Evolutionary conservation across 441 rosid genomes (phyloP).

Genomic region (Jatropha podagrica): DNA sequence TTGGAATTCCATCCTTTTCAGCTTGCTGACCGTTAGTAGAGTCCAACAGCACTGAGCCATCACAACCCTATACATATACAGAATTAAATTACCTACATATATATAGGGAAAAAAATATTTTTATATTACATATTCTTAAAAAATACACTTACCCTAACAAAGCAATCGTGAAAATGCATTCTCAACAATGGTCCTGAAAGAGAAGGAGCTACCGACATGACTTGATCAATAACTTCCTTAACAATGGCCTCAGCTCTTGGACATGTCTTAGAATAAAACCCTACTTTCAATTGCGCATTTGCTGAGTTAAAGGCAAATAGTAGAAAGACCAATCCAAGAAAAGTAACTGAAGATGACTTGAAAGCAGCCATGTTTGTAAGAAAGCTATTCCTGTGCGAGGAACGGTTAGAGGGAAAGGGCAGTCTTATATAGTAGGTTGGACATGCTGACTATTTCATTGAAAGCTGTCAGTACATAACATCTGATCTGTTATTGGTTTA

Average conservation of each 20-base stretch:
- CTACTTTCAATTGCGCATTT: slow-evolving; percentile 43
- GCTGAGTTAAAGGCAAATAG: slow-evolving; percentile 27
- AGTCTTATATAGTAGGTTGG: slow-evolving; percentile 17
- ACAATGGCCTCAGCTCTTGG: slow-evolving; percentile 48
- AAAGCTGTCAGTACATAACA: slow-evolving; percentile 11
- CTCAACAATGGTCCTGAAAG: slow-evolving; percentile 57
- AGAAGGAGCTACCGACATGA: slow-evolving; percentile 41
- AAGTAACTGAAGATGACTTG: slow-evolving; percentile 34
- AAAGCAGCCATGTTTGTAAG: slow-evolving; percentile 33
- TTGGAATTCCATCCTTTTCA: slow-evolving; percentile 48
- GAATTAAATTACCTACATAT: too few relatives aligned
- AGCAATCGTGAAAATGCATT: slow-evolving; percentile 70
- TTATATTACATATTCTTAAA: too few relatives aligned
- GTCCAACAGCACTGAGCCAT: slow-evolving; percentile 54
- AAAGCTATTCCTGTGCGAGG: neutral
- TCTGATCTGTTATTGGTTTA: neutral
- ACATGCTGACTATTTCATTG: neutral
- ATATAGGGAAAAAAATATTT: too few relatives aligned
- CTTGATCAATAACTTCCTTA: slow-evolving; percentile 30
- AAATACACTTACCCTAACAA: slow-evolving; percentile 42
- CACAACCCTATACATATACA: slow-evolving; percentile 48
- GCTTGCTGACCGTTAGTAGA: slow-evolving; percentile 29
- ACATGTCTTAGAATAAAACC: slow-evolving; percentile 48
- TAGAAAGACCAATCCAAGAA: slow-evolving; percentile 29
- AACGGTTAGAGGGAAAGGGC: too few relatives aligned